Evolutionary conservation across 306 rosid genomes (phyloP).

Genomic region (Elaeagnus macrophylla): DNA sequence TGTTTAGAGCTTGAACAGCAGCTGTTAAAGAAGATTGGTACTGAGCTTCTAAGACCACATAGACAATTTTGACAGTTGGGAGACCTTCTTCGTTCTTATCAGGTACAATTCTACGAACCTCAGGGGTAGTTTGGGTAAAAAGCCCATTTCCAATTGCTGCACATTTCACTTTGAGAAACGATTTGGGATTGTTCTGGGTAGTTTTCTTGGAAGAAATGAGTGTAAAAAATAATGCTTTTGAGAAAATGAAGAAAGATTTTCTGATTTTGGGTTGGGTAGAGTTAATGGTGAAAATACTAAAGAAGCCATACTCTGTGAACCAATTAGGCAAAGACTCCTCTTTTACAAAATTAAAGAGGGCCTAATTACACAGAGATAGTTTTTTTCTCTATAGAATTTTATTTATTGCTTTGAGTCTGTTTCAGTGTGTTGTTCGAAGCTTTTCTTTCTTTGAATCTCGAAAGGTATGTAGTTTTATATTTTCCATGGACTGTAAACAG

Average conservation of each 20-base stretch:
- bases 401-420: background rate
- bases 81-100: constrained; percentile 43
- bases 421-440: background rate
- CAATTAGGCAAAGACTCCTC: constrained; percentile 3
- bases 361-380: constrained; percentile 3
- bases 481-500: background rate
- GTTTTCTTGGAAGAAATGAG: constrained; percentile 69
- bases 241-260: constrained; percentile 55
- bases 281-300: constrained; percentile 63
- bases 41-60: constrained; percentile 94
- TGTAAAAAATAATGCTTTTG: constrained; percentile 72
- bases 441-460: background rate
- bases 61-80: constrained; percentile 72
- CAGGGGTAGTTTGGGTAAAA: constrained; percentile 85
- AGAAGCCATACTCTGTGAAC: constrained; percentile 55
- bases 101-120: constrained; percentile 82
- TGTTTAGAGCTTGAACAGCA: constrained; percentile 69
- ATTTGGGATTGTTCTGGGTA: constrained; percentile 23
- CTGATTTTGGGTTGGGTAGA: constrained; percentile 49
- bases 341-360: constrained; percentile 13
- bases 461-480: constrained; percentile 16
- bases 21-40: constrained; percentile 83
- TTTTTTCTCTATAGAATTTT: background rate
- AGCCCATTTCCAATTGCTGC: constrained; percentile 81
- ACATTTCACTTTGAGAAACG: constrained; percentile 55